Conservation (phyloP, 2,329 filamentous ascomycete genomes). For the Scedosporium minutisporum region DNA sequence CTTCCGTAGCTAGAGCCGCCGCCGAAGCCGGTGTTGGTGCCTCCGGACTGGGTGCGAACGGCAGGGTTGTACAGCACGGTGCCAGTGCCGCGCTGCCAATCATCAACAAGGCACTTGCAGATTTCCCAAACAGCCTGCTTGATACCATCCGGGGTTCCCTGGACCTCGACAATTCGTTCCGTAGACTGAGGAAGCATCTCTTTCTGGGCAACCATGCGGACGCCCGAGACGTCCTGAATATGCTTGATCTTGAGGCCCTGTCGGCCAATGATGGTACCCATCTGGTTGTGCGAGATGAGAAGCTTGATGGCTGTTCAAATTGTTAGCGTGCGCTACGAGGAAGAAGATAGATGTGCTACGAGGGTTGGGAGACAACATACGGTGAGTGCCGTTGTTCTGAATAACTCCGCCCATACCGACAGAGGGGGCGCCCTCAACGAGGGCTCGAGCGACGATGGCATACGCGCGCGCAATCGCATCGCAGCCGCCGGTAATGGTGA, state of each 20-base stretch:
- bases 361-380: slow-evolving; percentile 48
- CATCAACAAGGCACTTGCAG: slow-evolving; percentile 94
- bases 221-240: slow-evolving; percentile 92
- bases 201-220: slow-evolving; percentile 98
- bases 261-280: slow-evolving; percentile 97
- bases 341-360: background rate
- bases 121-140: slow-evolving; percentile 98
- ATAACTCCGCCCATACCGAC: slow-evolving; percentile 94
- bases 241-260: slow-evolving; percentile 98
- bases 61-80: slow-evolving; percentile 97
- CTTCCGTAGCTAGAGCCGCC: slow-evolving; percentile 29
- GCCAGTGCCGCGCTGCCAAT: slow-evolving; percentile 93
- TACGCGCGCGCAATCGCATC: slow-evolving; percentile 88
- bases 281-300: slow-evolving; percentile 98
- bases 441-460: slow-evolving; percentile 78
- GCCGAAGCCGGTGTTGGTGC: slow-evolving; percentile 29
- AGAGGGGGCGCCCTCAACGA: slow-evolving; percentile 86
- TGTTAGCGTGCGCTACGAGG: background rate
- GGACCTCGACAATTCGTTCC: slow-evolving; percentile 93
- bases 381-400: slow-evolving; percentile 81
- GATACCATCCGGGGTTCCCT: slow-evolving; percentile 89
- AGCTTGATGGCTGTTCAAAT: slow-evolving; percentile 74
- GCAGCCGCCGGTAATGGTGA: slow-evolving; percentile 87
- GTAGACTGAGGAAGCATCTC: slow-evolving; percentile 99
- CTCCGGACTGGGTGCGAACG: slow-evolving; percentile 68